phyloP scores from a whole-genome alignment of 495 filamentous ascomycete species.

The Tuber indicum region DNA sequence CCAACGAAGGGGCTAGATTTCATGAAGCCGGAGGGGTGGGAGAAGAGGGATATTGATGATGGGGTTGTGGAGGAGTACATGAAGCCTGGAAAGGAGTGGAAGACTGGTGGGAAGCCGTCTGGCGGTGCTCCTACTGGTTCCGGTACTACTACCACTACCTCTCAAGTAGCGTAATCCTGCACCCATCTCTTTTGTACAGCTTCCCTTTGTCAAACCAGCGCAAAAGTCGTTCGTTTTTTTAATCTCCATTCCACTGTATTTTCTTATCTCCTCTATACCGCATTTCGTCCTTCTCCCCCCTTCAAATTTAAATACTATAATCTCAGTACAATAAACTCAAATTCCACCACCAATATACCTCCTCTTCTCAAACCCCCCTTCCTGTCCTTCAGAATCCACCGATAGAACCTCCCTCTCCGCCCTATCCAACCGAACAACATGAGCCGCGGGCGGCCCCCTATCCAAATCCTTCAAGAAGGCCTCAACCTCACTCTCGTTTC shows the following conservation, averaged over 20 bases:
- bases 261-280: slow-evolving; percentile 11
- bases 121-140: background rate
- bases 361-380: slow-evolving; percentile 16
- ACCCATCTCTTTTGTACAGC: background rate
- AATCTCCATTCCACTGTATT: background rate
- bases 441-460: slow-evolving; percentile 60
- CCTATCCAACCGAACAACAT: slow-evolving; percentile 67
- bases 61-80: slow-evolving; percentile 47
- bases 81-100: background rate
- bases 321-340: background rate
- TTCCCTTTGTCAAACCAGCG: slow-evolving; percentile 1
- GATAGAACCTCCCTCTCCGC: slow-evolving; percentile 56
- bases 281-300: background rate
- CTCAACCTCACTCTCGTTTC: slow-evolving; percentile 56
- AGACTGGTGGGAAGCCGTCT: background rate
- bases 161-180: background rate
- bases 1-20: slow-evolving; percentile 65
- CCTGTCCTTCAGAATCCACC: slow-evolving; percentile 50
- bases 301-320: background rate
- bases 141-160: background rate
- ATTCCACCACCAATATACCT: background rate
- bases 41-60: slow-evolving; percentile 61
- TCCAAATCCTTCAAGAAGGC: slow-evolving; percentile 69
- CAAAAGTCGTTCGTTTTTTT: background rate
- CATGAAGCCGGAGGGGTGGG: slow-evolving; percentile 67